Evolutionary conservation across 345 rosid genomes (phyloP).

Genomic region (Noccaea caerulescens): DNA sequence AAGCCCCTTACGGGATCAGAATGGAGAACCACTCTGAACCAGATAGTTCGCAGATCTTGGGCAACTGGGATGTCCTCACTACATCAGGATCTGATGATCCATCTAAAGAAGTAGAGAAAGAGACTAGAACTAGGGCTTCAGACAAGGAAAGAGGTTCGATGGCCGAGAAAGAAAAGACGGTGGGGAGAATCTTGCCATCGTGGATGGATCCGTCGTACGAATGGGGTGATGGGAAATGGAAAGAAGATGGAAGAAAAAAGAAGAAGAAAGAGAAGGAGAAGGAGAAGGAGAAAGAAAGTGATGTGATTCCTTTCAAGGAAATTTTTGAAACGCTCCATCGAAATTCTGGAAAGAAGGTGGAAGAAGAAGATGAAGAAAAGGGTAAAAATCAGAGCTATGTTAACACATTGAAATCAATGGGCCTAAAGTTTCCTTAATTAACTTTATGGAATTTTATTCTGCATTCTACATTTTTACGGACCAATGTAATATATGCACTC

Average conservation of each 20-base stretch:
- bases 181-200: slow-evolving; percentile 20
- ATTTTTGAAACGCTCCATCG: no score
- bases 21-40: slow-evolving; percentile 3
- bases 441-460: no score
- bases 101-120: neutral
- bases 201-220: slow-evolving; percentile 14
- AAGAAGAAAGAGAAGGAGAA: neutral
- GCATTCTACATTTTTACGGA: no score
- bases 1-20: neutral
- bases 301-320: no score
- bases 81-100: no score
- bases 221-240: slow-evolving; percentile 38
- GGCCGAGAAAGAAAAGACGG: neutral
- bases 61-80: neutral
- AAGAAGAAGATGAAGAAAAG: no score
- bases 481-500: no score
- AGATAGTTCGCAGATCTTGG: neutral
- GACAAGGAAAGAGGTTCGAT: neutral
- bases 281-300: neutral
- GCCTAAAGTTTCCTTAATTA: no score
- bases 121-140: neutral
- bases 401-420: no score
- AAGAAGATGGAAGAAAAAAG: slow-evolving; percentile 27
- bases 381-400: no score
- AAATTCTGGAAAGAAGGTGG: no score